Base-by-base conservation (phyloP, 2,329 filamentous ascomycete species). In the Trichoderma endophyticum region DNA sequence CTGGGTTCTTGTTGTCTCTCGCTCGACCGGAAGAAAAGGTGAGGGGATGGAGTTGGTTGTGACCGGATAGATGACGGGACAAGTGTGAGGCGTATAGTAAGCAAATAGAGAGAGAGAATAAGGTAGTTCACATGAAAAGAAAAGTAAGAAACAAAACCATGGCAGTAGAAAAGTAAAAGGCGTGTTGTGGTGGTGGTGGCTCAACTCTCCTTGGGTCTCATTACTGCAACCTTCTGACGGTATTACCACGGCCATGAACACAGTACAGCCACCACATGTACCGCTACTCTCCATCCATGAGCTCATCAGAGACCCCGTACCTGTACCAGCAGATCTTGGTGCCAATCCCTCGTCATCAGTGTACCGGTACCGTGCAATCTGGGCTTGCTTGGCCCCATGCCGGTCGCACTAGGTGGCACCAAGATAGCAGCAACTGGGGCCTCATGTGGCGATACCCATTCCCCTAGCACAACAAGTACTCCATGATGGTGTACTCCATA, bases 391-490 rank as follows among this genome's bases (percentile, higher is more conserved):
- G 39, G 39, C 48, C 21, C 64, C 64, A 57, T 57, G 15, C 60
- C 32, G 21, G 32, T 26, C 18, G 51, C 64, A 34, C 64, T 67
- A 60, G 48, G 18, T 54, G 56, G 62, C 62, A 36, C 62, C 62
- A 64, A 64, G 54, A 59, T 59, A 32, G 26, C 64, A 67, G 30
- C 28, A 34, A 57, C 65, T 28, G 65, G 54, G 26, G 51, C 34
- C 67, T 61, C 56, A n/a, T 34, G 67, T 70, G 67, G 67, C 67
- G 57, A 70, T 59, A 67, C 51, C 51, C 64, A 57, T 36, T 36
- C 51, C 64, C 63, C 63, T 56, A 65, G 48, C 21, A 54, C 48
- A 12, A 11, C 8, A 54, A 54, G 48, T n/a, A 34, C 30, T 60
- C 57, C 57, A 60, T 32, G 32, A 21, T 60, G 48, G 48, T 57